Conservation (phyloP, 75 land plant genomes). For the Adiantum capillusveneris region DNA sequence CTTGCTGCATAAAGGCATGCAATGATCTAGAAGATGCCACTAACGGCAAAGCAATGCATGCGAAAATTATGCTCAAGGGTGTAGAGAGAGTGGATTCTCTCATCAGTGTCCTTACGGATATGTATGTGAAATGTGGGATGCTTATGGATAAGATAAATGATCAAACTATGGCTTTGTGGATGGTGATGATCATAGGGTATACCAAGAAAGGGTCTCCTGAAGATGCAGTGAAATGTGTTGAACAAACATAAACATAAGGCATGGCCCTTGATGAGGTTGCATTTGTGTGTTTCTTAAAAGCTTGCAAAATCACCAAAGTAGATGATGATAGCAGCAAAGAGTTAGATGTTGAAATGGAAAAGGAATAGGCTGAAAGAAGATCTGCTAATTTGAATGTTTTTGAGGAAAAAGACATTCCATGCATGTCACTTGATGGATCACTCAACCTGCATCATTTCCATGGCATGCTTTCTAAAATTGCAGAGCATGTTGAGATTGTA, state of each 20-base stretch:
- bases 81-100: not conserved
- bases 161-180: slow-evolving; percentile 21
- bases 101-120: slow-evolving; percentile 8
- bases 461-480: too few species aligned
- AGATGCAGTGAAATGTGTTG: slow-evolving; percentile 18
- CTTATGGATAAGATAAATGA: slow-evolving; percentile 7
- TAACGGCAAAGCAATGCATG: not conserved
- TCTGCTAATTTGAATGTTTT: too few species aligned
- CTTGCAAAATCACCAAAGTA: not conserved
- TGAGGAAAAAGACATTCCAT: too few species aligned
- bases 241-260: slow-evolving; percentile 11
- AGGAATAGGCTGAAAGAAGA: too few species aligned
- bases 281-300: slow-evolving; percentile 9
- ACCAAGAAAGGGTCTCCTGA: slow-evolving; percentile 8
- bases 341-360: too few species aligned
- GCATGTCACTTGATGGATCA: too few species aligned
- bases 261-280: slow-evolving; percentile 10
- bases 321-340: too few species aligned
- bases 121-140: slow-evolving; percentile 26
- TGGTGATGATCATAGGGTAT: slow-evolving; percentile 21
- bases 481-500: too few species aligned
- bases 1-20: slow-evolving; percentile 4
- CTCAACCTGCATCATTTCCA: too few species aligned
- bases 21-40: not conserved
- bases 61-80: not conserved